Evolutionary conservation across 192 early-diverging fungal species (phyloP).

Genomic region (Fimicolochytrium jonesii): DNA sequence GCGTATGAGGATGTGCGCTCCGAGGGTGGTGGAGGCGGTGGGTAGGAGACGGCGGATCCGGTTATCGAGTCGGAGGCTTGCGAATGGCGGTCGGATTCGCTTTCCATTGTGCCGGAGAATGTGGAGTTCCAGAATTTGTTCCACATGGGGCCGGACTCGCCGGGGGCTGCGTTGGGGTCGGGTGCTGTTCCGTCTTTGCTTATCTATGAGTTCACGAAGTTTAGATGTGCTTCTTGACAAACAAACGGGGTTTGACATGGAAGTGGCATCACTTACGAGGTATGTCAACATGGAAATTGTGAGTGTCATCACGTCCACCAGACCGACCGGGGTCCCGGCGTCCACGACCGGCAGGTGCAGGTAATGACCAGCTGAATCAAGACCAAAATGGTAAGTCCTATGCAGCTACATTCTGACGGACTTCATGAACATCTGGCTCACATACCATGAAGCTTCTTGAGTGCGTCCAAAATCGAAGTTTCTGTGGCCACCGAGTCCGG

Average conservation of each 20-base stretch:
- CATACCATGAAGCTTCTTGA: constrained; percentile 45
- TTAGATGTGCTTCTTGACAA: no score
- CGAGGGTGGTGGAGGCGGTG: neutral
- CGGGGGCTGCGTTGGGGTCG: neutral
- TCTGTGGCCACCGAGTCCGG: constrained; percentile 39
- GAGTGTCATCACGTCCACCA: constrained; percentile 45
- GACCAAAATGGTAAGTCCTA: neutral
- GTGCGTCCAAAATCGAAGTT: constrained; percentile 43
- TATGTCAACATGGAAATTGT: constrained; percentile 46
- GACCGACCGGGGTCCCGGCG: constrained; percentile 29
- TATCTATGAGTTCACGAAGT: no score
- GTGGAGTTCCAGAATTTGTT: constrained; percentile 41
- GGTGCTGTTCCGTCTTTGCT: constrained; percentile 1
- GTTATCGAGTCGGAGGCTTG: constrained; percentile 20
- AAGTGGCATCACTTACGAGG: constrained; percentile 34
- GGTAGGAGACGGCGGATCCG: constrained; percentile 11
- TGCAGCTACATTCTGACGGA: neutral
- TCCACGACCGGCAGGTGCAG: constrained; percentile 48
- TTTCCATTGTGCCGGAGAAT: constrained; percentile 29
- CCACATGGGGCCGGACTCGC: constrained; percentile 39
- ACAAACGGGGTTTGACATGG: no score
- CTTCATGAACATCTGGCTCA: neutral
- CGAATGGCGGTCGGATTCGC: constrained; percentile 32
- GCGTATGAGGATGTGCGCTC: neutral
- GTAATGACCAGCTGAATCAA: constrained; percentile 34